Evolutionary conservation across 2,329 filamentous ascomycete species (phyloP).

Genomic region (Mariannaea sp.): DNA sequence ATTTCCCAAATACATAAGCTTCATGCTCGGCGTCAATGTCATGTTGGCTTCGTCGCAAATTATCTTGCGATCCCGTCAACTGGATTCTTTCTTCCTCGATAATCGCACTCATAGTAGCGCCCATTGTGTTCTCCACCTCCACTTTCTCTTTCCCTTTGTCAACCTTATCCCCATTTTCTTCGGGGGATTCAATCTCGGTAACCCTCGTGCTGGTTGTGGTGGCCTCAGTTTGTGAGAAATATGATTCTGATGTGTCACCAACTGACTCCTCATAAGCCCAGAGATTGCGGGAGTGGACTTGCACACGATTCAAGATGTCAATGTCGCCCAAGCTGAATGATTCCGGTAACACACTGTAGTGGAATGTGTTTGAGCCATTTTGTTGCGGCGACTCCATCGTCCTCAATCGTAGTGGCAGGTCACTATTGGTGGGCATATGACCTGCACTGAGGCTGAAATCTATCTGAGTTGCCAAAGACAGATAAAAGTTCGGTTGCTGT

Average conservation of each 20-base stretch:
- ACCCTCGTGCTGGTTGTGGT: neutral
- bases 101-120: neutral
- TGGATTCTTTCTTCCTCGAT: neutral
- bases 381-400: constrained; percentile 9
- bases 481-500: constrained; percentile 8
- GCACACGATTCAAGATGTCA: constrained; percentile 1
- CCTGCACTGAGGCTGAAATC: constrained; percentile 9
- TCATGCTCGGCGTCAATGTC: neutral
- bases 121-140: neutral
- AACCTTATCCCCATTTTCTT: too few relatives aligned
- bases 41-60: neutral
- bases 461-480: constrained; percentile 6
- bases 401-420: constrained; percentile 2
- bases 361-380: neutral
- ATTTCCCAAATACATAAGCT: neutral
- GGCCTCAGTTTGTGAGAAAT: neutral
- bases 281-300: neutral
- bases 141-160: too few relatives aligned
- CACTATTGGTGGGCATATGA: neutral
- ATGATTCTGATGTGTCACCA: neutral
- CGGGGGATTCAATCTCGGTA: neutral
- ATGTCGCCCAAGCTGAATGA: constrained; percentile 7
- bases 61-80: neutral
- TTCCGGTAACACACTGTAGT: constrained; percentile 7
- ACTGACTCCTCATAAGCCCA: neutral